phyloP scores from a whole-genome alignment of 1,284 basidiomycete genomes.

The Schizophyllum commune region DNA sequence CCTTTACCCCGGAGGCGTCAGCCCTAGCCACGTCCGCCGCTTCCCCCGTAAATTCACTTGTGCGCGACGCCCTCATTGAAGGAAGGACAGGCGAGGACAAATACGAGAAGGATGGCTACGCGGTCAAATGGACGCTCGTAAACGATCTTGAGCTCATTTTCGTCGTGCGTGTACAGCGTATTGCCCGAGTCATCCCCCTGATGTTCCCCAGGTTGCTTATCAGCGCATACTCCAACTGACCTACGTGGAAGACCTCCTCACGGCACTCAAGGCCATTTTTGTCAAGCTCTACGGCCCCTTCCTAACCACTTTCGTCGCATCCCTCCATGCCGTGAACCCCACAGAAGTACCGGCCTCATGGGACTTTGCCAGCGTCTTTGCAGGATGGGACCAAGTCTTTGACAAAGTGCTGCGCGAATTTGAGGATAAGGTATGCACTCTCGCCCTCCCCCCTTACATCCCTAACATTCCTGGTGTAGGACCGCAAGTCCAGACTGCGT shows the following conservation, averaged over 20 bases:
- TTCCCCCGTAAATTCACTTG: conserved; percentile 85
- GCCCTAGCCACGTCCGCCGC: conserved; percentile 66
- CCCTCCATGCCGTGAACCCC: conserved; percentile 55
- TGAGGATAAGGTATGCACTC: conserved; percentile 50
- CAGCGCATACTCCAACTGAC: conserved; percentile 94
- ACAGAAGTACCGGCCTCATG: conserved; percentile 37
- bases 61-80: conserved; percentile 87
- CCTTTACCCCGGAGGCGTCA: conserved; percentile 81
- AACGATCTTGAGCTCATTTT: conserved; percentile 94
- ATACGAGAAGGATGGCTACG: conserved; percentile 88
- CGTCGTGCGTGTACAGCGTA: conserved; percentile 52
- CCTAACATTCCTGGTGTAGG: conserved; percentile 30
- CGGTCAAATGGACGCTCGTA: conserved; percentile 87
- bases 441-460: conserved; percentile 1
- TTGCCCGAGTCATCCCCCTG: background rate
- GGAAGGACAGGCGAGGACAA: conserved; percentile 69
- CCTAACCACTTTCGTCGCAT: conserved; percentile 73
- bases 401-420: conserved; percentile 69
- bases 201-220: conserved; percentile 74
- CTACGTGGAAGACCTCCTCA: conserved; percentile 86
- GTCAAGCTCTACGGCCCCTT: conserved; percentile 81
- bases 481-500: conserved; percentile 57
- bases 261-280: conserved; percentile 76
- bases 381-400: conserved; percentile 80
- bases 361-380: conserved; percentile 67